Evolutionary conservation across 2,329 filamentous ascomycete species (phyloP).

Genomic region (Emmonsiellopsis sp.): DNA sequence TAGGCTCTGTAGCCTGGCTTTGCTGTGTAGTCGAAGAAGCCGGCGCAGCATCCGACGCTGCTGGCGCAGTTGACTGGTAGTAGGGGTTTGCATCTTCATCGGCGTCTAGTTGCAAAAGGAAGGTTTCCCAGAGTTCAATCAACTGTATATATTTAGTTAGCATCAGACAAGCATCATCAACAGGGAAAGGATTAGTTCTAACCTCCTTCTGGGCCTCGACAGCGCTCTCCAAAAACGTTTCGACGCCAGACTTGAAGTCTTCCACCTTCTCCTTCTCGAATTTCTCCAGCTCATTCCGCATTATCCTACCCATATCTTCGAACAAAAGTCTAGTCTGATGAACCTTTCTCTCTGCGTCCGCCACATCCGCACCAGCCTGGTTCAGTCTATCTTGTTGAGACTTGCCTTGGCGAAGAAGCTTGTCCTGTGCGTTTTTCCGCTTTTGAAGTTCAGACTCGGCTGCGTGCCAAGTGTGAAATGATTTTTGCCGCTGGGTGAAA

Average conservation of each 20-base stretch:
- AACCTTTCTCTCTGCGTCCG: slow-evolving; percentile 87
- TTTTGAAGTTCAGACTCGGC: slow-evolving; percentile 88
- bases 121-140: slow-evolving; percentile 95
- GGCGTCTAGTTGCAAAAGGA: slow-evolving; percentile 88
- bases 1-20: background rate
- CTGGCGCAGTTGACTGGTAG: slow-evolving; percentile 23
- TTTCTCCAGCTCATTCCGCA: slow-evolving; percentile 82
- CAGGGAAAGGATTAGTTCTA: slow-evolving; percentile 21
- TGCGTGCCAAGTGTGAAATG: slow-evolving; percentile 86
- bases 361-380: slow-evolving; percentile 85
- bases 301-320: slow-evolving; percentile 92
- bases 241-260: slow-evolving; percentile 95
- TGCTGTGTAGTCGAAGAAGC: slow-evolving; percentile 5
- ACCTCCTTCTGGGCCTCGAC: slow-evolving; percentile 99
- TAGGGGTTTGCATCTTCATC: slow-evolving; percentile 66
- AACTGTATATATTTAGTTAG: slow-evolving; percentile 49
- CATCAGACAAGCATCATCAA: background rate
- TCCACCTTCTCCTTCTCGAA: slow-evolving; percentile 98
- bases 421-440: slow-evolving; percentile 81
- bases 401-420: slow-evolving; percentile 87
- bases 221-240: slow-evolving; percentile 93
- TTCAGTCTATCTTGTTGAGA: slow-evolving; percentile 92
- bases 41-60: slow-evolving; percentile 5
- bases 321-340: slow-evolving; percentile 85
- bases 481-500: slow-evolving; percentile 86